Evolutionary conservation across 2,329 filamentous ascomycete species (phyloP).

Genomic region (Colletotrichum cuscutae): DNA sequence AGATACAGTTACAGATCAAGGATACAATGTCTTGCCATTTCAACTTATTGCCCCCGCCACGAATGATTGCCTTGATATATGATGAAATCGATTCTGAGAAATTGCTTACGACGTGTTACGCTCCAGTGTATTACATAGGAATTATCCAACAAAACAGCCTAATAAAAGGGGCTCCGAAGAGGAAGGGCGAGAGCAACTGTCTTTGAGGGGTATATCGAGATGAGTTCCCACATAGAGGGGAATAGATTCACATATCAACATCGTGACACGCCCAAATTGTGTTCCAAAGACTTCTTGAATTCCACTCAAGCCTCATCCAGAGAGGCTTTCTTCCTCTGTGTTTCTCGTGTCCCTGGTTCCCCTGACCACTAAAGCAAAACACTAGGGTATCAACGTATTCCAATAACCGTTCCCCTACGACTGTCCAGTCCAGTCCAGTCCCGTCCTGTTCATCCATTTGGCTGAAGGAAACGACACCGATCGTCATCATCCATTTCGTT

Average conservation of each 20-base stretch:
- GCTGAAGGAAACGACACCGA: neutral
- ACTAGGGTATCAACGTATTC: conserved; percentile 32
- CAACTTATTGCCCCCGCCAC: neutral
- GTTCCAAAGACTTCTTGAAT: neutral
- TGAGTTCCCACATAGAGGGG: neutral
- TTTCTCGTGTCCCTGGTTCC: neutral
- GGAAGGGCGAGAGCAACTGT: neutral
- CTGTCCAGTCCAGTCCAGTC: too few relatives aligned
- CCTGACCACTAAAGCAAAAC: conserved; percentile 20
- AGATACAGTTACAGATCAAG: neutral
- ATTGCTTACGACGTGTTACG: neutral
- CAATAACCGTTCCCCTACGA: neutral
- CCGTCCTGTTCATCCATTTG: neutral
- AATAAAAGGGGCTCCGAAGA: too few relatives aligned
- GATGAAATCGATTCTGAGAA: neutral
- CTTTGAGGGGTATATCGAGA: neutral
- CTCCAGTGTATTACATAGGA: too few relatives aligned
- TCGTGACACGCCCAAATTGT: neutral
- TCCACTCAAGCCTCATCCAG: neutral
- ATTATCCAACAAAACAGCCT: too few relatives aligned
- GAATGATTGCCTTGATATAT: neutral
- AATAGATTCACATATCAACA: neutral
- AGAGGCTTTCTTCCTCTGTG: neutral
- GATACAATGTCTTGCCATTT: neutral
- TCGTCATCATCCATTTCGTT: neutral